Evolutionary conservation across 345 rosid genomes (phyloP).

Genomic region (Camelina sativa): DNA sequence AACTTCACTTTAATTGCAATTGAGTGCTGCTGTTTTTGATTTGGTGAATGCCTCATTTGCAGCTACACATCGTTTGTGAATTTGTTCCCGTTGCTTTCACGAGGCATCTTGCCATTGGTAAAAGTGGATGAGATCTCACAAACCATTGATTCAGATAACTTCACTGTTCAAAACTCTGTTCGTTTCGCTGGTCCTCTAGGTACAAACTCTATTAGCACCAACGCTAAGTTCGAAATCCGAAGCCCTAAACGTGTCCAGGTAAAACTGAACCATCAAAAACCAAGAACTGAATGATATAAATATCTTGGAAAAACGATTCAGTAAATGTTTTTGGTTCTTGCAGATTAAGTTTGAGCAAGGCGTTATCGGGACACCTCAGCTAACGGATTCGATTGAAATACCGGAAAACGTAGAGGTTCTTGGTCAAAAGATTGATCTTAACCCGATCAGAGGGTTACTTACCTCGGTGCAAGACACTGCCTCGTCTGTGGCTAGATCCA

Average conservation of each 20-base stretch:
- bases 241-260: conserved; percentile 91
- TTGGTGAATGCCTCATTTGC: conserved; percentile 1
- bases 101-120: conserved; percentile 57
- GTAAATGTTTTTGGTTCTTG: conserved; percentile 3
- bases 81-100: conserved; percentile 72
- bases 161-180: conserved; percentile 73
- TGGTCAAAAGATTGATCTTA: conserved; percentile 77
- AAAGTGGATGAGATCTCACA: conserved; percentile 91
- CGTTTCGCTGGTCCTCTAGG: conserved; percentile 73
- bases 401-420: conserved; percentile 79
- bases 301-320: not conserved
- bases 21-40: not conserved
- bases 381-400: conserved; percentile 79
- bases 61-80: conserved; percentile 78
- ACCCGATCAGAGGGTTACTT: conserved; percentile 69
- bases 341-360: conserved; percentile 90
- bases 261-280: not conserved
- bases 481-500: conserved; percentile 71
- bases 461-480: conserved; percentile 84
- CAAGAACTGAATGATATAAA: not conserved
- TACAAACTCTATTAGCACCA: conserved; percentile 69
- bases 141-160: conserved; percentile 73
- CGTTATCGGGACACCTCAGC: conserved; percentile 84
- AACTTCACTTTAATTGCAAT: not conserved
- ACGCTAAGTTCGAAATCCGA: conserved; percentile 82